Evolutionary conservation across 305 asterid genomes (phyloP).

Genomic region (Plantago coronopus): DNA sequence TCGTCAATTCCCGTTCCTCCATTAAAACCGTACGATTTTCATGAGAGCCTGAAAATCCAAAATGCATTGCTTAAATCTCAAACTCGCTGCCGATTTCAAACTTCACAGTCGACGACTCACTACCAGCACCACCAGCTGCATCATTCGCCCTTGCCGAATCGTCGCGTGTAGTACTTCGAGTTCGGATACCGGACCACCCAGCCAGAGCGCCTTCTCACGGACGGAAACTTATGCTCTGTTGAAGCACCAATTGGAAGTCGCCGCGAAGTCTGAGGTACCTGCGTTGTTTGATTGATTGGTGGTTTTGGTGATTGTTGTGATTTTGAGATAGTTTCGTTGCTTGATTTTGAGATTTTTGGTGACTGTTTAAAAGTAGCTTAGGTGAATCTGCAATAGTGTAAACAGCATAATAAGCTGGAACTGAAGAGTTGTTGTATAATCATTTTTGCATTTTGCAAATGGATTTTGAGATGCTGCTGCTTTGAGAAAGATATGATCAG

Average conservation of each 20-base stretch:
- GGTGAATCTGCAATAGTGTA: neutral
- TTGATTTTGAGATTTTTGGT: neutral
- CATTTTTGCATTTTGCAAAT: no score
- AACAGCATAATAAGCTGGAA: no score
- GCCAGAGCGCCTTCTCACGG: conserved; percentile 33
- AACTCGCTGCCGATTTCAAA: conserved; percentile 28
- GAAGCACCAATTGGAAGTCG: conserved; percentile 79
- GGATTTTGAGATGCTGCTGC: no score
- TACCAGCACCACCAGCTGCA: conserved; percentile 18
- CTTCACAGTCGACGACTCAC: conserved; percentile 37
- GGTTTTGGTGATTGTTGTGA: neutral
- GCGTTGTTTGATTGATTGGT: neutral
- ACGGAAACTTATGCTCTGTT: conserved; percentile 65
- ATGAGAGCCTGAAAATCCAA: neutral
- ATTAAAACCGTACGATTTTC: no score
- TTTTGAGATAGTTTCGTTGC: neutral
- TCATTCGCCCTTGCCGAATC: conserved; percentile 30
- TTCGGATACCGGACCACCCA: conserved; percentile 27
- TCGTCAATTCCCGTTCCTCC: no score
- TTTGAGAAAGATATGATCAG: no score
- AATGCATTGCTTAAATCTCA: conserved; percentile 54
- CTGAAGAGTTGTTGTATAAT: no score
- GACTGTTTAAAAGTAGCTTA: no score
- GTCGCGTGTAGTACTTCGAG: conserved; percentile 47
- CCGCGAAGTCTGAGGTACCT: conserved; percentile 75